These are phyloP conservation scores for Pyrus pyrifolia DNA, from an alignment of 306 rosid genomes.

Conservation along the genomic window DNA sequence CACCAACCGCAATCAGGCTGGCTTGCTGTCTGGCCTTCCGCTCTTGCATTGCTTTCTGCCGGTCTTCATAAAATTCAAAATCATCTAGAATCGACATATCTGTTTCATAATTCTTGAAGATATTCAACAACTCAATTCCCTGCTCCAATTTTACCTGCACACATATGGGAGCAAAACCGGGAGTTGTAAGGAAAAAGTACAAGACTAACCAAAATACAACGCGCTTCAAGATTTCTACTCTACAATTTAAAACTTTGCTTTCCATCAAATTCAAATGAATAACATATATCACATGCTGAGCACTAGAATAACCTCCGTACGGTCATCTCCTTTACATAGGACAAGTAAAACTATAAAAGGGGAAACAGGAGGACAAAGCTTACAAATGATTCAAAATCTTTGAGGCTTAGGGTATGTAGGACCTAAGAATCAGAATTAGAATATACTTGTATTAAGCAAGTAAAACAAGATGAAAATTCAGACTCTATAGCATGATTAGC, in stretches of 20 bases:
- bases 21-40: slow-evolving; percentile 67
- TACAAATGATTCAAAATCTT: neutral
- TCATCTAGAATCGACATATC: slow-evolving; percentile 73
- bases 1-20: slow-evolving; percentile 40
- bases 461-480: neutral
- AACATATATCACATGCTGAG: neutral
- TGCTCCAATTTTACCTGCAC: slow-evolving; percentile 69
- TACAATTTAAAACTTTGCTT: neutral
- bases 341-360: neutral
- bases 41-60: slow-evolving; percentile 83
- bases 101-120: slow-evolving; percentile 66
- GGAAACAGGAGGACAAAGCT: neutral
- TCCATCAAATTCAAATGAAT: neutral
- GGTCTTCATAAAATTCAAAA: slow-evolving; percentile 75
- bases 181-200: neutral
- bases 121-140: slow-evolving; percentile 68
- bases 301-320: neutral
- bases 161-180: neutral
- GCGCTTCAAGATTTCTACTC: neutral
- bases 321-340: neutral
- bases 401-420: too few relatives aligned
- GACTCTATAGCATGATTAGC: neutral
- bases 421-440: neutral
- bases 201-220: neutral
- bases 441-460: neutral